phyloP scores from a whole-genome alignment of 2,329 filamentous ascomycete genomes.

The Microsporum audouinii region DNA sequence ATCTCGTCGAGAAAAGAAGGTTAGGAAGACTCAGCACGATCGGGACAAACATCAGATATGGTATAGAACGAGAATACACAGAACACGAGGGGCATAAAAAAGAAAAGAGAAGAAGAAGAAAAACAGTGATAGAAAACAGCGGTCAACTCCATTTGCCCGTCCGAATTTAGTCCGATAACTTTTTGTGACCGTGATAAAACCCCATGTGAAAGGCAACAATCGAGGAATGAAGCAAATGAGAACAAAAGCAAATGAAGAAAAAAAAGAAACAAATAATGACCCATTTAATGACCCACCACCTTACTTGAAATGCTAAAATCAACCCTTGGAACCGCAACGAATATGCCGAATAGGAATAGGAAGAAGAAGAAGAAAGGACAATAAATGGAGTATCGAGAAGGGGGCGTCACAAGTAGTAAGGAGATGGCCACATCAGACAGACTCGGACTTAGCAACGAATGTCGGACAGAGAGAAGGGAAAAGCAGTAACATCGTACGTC shows the following conservation, averaged over 20 bases:
- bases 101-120: background rate
- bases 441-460: background rate
- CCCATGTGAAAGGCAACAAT: background rate
- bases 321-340: background rate
- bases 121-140: background rate
- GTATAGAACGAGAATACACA: background rate
- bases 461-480: background rate
- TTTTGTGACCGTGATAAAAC: background rate
- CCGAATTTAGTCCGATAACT: conserved; percentile 7
- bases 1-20: background rate
- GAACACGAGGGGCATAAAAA: background rate
- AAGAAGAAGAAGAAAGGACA: background rate
- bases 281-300: conserved; percentile 1
- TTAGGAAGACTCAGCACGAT: background rate
- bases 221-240: background rate
- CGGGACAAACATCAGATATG: background rate
- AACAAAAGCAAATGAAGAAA: background rate
- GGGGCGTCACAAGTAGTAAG: background rate
- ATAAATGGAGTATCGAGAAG: background rate
- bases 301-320: conserved; percentile 2
- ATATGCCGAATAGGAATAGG: background rate
- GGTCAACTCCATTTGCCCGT: conserved; percentile 5
- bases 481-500: background rate
- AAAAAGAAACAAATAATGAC: background rate
- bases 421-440: background rate